Base-by-base conservation (phyloP, 2,329 filamentous ascomycete genomes). In the Coleophoma crateriformis region DNA sequence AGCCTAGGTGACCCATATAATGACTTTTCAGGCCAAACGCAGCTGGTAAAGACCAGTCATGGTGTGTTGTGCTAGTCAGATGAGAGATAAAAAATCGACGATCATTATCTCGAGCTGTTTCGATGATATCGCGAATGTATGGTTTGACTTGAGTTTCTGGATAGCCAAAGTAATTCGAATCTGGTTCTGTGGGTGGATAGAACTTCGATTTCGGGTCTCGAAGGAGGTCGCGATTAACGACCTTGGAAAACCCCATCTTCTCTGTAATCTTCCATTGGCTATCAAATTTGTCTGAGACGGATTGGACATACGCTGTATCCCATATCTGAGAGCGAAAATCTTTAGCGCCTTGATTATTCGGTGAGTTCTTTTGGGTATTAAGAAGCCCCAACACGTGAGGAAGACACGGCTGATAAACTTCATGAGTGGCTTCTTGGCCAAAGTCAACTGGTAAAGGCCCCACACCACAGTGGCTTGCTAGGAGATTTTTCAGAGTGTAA, bases 111-210 rank as follows among this genome's bases (percentile, higher is more conserved):
- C 64, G 57, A 17, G 64, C 61, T 4, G 58, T 50, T n/a, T 53
- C 54, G 46, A 69, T 64, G 14, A 65, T 52, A 41, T 71, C 68
- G 39, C 54, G 61, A 45, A 64, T 58, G 44, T 72, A 72, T 6
- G 68, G 69, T 51, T 64, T 65, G 1, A 71, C 57, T 38, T 70
- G 69, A 6, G 62, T 61, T 52, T 74, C 72, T 4, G 70, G 58
- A 46, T 58, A 71, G 50, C 71, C 71, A 55, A 73, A 74, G 50
- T 73, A 74, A 52, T 73, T 73, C 50, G 66, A 57, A 47, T 65
- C 61, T 51, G 62, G 46, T 27, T 61, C 46, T 50, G 50, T 55
- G 54, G 66, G 51, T 56, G 49, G 49, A 20, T 43, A 43, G 41
- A 67, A 56, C 44, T 64, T 66, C n/a, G 66, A 62, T 2, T 45